Conservation (phyloP, 1,284 basidiomycete genomes). For the Heimioporus retisporus region DNA sequence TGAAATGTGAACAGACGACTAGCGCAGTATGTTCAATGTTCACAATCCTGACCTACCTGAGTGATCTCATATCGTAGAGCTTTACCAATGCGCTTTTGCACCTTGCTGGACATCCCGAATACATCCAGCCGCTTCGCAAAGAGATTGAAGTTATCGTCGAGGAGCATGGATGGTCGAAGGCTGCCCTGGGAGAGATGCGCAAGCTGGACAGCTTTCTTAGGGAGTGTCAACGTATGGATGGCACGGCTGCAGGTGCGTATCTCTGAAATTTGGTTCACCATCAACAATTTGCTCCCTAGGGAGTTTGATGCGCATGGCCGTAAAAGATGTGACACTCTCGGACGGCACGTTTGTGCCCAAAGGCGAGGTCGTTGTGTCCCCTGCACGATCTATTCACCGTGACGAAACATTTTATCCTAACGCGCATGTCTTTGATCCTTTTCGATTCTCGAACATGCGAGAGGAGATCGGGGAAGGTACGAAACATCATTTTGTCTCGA, state of each 20-base stretch:
- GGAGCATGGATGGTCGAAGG: constrained; percentile 55
- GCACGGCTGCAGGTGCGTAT: constrained; percentile 38
- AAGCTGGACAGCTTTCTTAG: constrained; percentile 60
- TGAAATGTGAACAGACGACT: constrained; percentile 16
- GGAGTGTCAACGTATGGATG: constrained; percentile 51
- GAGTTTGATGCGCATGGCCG: constrained; percentile 42
- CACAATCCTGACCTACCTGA: background rate
- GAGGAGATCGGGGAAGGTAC: constrained; percentile 17
- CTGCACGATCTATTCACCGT: constrained; percentile 35
- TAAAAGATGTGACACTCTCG: constrained; percentile 50
- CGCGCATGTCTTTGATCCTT: constrained; percentile 42
- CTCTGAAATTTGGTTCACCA: no score
- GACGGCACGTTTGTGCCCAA: constrained; percentile 54
- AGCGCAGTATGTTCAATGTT: constrained; percentile 16
- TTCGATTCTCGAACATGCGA: constrained; percentile 39
- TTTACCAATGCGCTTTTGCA: constrained; percentile 49
- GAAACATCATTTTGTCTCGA: constrained; percentile 31
- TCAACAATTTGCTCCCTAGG: constrained; percentile 31
- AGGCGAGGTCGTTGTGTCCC: constrained; percentile 41
- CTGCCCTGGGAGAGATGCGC: constrained; percentile 49
- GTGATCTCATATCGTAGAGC: constrained; percentile 15
- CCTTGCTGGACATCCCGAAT: constrained; percentile 50
- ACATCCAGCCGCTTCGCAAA: constrained; percentile 50
- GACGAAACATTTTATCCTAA: constrained; percentile 38
- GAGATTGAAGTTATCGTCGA: constrained; percentile 51